Base-by-base conservation (phyloP, 352 stramenopile genomes). In the Globisporangium paddicum region DNA sequence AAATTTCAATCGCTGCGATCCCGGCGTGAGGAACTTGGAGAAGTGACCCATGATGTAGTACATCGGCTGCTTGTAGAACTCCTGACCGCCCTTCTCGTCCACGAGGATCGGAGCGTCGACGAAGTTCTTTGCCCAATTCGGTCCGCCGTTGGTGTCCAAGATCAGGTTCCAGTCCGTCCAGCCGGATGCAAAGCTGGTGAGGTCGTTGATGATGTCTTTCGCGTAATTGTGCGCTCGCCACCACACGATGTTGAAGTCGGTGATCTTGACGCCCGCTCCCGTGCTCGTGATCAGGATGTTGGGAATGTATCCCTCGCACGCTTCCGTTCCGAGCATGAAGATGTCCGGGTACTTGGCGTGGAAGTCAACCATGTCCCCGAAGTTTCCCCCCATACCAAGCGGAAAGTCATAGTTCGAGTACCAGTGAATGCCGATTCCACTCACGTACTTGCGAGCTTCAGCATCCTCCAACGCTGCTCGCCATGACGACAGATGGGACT, bases 151-250 rank as follows among this genome's bases (percentile, higher is more conserved):
- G 14, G 67, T 77, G 58, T 82, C 69, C 18, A 96, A 72, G 6
- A 85, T 62, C 10, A 96, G 28, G 57, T 96, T 96, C 86, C 86
- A 95, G 66, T 95, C 81, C 25, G 80, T 86, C 84, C 86, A 96
- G 0, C 82, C 81, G 0, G 50, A 50, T 2, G 85, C 76, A 46
- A 76, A 82, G 62, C 75, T 88, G 51, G 86, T 87, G 37, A 93
- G 57, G 57, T 96, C 82, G 51, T 84, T 79, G 51, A 96, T 77
- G 45, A 96, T 90, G 58, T 96, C 86, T 56, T 83, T 79, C 7
- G 72, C 75, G 55, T 89, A 85, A 55, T 84, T 82, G 60, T 96
- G 75, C 1, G 75, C 82, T 54, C 82, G 70, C 32, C 67, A 72
- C 81, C 82, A 92, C 53, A 68, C 75, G 42, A 76, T 73, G 48